Conservation (phyloP, 345 rosid genomes). For the Boechera stricta region DNA sequence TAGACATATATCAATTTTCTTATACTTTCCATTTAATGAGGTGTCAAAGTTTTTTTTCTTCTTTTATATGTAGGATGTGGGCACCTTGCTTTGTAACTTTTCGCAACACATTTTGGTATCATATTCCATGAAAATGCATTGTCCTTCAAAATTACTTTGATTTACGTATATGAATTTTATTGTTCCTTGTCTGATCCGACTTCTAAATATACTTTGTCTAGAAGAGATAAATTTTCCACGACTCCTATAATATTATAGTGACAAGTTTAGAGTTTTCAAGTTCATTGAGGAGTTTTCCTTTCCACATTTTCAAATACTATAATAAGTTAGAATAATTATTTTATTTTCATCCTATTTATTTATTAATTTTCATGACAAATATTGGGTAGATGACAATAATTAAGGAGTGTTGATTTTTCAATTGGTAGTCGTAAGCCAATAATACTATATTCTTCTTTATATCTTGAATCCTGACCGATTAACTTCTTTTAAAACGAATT, state of each 20-base stretch:
- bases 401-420: conserved; percentile 20
- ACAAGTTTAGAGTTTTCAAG: conserved; percentile 29
- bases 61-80: no score
- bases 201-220: not conserved
- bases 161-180: conserved; percentile 10
- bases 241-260: not conserved
- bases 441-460: conserved; percentile 1
- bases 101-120: not conserved
- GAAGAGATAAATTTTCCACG: conserved; percentile 26
- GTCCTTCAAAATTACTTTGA: conserved; percentile 1
- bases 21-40: no score
- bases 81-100: not conserved
- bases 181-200: conserved; percentile 20
- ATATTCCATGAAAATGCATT: not conserved
- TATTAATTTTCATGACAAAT: conserved; percentile 1
- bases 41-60: no score
- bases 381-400: conserved; percentile 3
- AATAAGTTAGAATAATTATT: conserved; percentile 7
- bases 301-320: conserved; percentile 38
- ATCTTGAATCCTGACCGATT: not conserved
- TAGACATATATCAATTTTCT: no score
- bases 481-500: conserved; percentile 1
- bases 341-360: not conserved
- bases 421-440: conserved; percentile 23
- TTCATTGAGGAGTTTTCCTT: conserved; percentile 25